These are phyloP conservation scores for Aspergillus piperis DNA, from an alignment of 2,329 filamentous ascomycete species.

Conservation along the genomic window DNA sequence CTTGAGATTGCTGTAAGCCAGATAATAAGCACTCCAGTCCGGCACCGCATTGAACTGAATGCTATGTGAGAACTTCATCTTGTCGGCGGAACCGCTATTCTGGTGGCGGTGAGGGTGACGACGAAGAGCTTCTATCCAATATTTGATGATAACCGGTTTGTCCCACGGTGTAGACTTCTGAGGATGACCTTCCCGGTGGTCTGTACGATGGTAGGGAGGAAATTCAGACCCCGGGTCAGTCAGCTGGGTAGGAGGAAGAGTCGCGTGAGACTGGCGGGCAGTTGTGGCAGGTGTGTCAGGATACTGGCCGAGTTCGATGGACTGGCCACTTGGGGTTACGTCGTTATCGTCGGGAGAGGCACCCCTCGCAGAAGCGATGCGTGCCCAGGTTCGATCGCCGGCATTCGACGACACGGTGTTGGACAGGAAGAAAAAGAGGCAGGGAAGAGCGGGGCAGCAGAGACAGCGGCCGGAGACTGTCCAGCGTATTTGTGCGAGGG, in stretches of 20 bases:
- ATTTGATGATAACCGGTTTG: conserved; percentile 26
- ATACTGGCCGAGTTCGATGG: conserved; percentile 37
- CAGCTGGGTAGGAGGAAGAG: conserved; percentile 4
- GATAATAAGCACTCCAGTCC: conserved; percentile 99
- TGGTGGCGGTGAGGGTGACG: conserved; percentile 22
- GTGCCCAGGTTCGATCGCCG: conserved; percentile 25
- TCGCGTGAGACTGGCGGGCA: conserved; percentile 8
- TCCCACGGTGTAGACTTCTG: conserved; percentile 2
- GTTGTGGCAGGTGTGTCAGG: conserved; percentile 16
- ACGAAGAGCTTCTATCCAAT: conserved; percentile 39
- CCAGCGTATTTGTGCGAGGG: not conserved
- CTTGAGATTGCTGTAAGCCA: conserved; percentile 97
- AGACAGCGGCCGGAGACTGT: not conserved
- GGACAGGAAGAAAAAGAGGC: conserved; percentile 5
- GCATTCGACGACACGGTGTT: conserved; percentile 32
- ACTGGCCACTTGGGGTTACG: conserved; percentile 25
- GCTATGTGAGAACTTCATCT: conserved; percentile 99
- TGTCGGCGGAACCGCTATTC: conserved; percentile 61
- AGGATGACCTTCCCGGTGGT: not conserved
- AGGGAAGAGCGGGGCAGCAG: conserved; percentile 8
- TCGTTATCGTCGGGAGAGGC: conserved; percentile 20
- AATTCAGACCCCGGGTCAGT: not conserved
- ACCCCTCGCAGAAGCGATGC: conserved; percentile 30
- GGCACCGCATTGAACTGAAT: conserved; percentile 99
- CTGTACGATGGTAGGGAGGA: not conserved